Evolutionary conservation across 352 stramenopile genomes (phyloP).

Genomic region (Pythium phragmitis): DNA sequence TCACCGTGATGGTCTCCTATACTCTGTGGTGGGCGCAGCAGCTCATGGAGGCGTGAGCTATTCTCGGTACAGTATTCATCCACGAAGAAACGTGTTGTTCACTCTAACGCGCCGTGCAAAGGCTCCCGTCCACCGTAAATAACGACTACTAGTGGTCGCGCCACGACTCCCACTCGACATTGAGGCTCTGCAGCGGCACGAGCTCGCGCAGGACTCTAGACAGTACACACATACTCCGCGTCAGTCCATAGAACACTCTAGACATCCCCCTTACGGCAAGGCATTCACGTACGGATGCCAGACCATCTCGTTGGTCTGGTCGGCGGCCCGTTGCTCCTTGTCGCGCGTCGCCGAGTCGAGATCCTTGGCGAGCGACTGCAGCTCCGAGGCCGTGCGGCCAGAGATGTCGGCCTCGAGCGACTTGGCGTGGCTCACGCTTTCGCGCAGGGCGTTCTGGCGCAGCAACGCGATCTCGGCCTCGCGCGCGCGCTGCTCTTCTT

Average conservation of each 20-base stretch:
- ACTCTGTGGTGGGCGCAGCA: no score
- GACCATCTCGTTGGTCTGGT: conserved; percentile 73
- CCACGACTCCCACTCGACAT: conserved; percentile 82
- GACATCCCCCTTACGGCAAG: background rate
- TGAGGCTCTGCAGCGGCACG: conserved; percentile 74
- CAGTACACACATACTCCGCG: background rate
- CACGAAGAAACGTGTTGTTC: no score
- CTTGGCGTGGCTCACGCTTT: conserved; percentile 71
- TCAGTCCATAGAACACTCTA: background rate
- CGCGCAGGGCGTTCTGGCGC: conserved; percentile 68
- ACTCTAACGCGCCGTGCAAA: no score
- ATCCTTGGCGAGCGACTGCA: conserved; percentile 65
- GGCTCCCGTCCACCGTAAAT: background rate
- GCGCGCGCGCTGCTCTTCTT: conserved; percentile 62
- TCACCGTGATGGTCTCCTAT: no score
- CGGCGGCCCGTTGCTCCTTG: conserved; percentile 52
- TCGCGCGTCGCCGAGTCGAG: conserved; percentile 40
- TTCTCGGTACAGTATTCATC: no score
- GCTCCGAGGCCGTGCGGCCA: conserved; percentile 37
- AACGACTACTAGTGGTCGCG: conserved; percentile 55
- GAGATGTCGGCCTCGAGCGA: conserved; percentile 72
- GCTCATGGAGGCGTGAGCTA: no score
- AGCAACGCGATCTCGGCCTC: conserved; percentile 68
- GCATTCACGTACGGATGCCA: conserved; percentile 72
- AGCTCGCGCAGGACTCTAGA: conserved; percentile 70